Evolutionary conservation across 192 early-diverging fungal species (phyloP).

Genomic region (Funneliformis geosporum): DNA sequence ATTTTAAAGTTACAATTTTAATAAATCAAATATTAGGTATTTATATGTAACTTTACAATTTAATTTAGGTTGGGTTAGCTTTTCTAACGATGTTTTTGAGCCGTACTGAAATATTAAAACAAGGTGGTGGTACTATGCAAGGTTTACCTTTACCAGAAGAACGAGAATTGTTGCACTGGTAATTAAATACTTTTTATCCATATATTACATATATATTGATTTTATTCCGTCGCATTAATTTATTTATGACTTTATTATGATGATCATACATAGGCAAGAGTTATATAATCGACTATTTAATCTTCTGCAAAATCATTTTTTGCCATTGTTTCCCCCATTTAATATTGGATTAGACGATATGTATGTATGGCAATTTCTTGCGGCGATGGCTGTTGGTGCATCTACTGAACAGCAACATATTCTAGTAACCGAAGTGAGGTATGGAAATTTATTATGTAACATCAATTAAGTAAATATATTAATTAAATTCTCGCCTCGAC

Average conservation of each 20-base stretch:
- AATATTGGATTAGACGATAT: slow-evolving; percentile 70
- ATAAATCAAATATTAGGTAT: not conserved
- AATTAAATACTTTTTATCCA: slow-evolving; percentile 10
- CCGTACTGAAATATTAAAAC: slow-evolving; percentile 88
- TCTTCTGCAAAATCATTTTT: slow-evolving; percentile 73
- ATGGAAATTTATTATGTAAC: slow-evolving; percentile 33
- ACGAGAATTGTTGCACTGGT: slow-evolving; percentile 62
- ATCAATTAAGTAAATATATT: not conserved
- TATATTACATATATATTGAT: not conserved
- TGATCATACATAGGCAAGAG: slow-evolving; percentile 59
- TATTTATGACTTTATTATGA: not conserved
- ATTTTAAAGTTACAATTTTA: not conserved
- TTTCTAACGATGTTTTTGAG: slow-evolving; percentile 89
- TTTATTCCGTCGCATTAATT: not conserved
- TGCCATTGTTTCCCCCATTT: slow-evolving; percentile 74
- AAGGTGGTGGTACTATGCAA: slow-evolving; percentile 54
- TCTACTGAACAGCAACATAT: slow-evolving; percentile 93
- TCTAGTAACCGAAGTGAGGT: slow-evolving; percentile 88
- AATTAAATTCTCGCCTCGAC: not conserved
- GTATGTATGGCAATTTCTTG: slow-evolving; percentile 98
- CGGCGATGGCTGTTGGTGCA: slow-evolving; percentile 92
- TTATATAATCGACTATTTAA: slow-evolving; percentile 84
- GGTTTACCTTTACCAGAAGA: slow-evolving; percentile 52
- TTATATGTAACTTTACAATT: not conserved
- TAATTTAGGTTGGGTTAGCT: slow-evolving; percentile 69